Conservation (phyloP, 1,284 basidiomycete species). For the Sparassis latifolia region DNA sequence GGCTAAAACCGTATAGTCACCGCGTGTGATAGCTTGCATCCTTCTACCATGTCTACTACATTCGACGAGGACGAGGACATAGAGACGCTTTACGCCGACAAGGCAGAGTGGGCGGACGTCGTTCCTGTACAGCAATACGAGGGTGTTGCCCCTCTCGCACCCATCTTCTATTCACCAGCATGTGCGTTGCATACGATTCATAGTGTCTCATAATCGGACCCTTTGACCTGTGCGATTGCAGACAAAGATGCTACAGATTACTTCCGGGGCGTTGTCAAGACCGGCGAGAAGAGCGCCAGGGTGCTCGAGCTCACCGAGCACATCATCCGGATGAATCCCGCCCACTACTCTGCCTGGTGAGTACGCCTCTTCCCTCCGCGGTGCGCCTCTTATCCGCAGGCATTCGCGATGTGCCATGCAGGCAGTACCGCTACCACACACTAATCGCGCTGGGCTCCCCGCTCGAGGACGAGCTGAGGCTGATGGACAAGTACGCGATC, state of each 20-base stretch:
- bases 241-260: constrained; percentile 91
- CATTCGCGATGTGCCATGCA: constrained; percentile 25
- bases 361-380: constrained; percentile 10
- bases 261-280: constrained; percentile 77
- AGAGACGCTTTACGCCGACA: constrained; percentile 46
- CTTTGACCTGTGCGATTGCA: constrained; percentile 25
- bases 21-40: background rate
- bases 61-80: constrained; percentile 2
- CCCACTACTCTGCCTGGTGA: constrained; percentile 93
- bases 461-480: constrained; percentile 66
- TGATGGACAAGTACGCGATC: constrained; percentile 83
- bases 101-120: constrained; percentile 76
- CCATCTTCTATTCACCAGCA: constrained; percentile 82
- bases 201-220: background rate
- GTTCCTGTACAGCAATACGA: constrained; percentile 80
- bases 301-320: constrained; percentile 81
- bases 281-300: constrained; percentile 70
- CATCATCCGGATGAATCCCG: constrained; percentile 84
- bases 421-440: constrained; percentile 91
- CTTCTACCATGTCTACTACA: constrained; percentile 11
- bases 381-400: background rate
- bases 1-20: no score
- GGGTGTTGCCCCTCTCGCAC: constrained; percentile 68
- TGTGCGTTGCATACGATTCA: constrained; percentile 49
- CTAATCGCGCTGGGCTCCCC: constrained; percentile 62